These are phyloP conservation scores for Spergularia azorica DNA, from an alignment of 179 eudicot genomes.

Conservation along the genomic window DNA sequence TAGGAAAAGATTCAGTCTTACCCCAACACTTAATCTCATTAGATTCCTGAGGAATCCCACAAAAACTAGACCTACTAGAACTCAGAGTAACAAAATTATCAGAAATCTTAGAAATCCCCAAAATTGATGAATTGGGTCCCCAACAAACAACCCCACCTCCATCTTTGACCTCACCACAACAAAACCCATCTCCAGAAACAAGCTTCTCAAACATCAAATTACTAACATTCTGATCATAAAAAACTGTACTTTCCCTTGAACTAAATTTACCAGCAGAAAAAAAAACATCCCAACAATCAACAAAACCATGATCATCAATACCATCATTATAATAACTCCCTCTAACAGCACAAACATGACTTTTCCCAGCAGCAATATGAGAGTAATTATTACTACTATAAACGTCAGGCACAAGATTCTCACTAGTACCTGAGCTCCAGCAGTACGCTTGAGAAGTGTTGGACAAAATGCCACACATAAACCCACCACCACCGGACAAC, in stretches of 20 bases:
- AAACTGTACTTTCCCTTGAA: slow-evolving; percentile 57
- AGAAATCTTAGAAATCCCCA: slow-evolving; percentile 38
- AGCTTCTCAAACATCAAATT: slow-evolving; percentile 42
- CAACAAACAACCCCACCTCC: slow-evolving; percentile 70
- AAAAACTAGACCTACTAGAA: slow-evolving; percentile 55
- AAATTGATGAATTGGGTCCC: slow-evolving; percentile 69
- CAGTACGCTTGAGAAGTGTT: slow-evolving; percentile 71
- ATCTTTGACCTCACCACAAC: slow-evolving; percentile 58
- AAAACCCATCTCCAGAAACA: slow-evolving; percentile 87
- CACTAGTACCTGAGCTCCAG: slow-evolving; percentile 52
- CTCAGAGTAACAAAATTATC: slow-evolving; percentile 47
- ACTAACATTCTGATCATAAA: slow-evolving; percentile 45
- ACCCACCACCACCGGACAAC: slow-evolving; percentile 71
- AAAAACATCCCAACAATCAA: slow-evolving; percentile 92
- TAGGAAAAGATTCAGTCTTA: slow-evolving; percentile 24
- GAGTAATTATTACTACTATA: slow-evolving; percentile 53
- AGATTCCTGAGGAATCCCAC: slow-evolving; percentile 58
- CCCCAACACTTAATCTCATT: slow-evolving; percentile 81
- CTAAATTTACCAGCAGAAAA: slow-evolving; percentile 22
- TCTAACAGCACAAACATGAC: slow-evolving; percentile 77
- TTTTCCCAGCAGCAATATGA: slow-evolving; percentile 66
- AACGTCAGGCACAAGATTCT: slow-evolving; percentile 51
- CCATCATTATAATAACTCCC: slow-evolving; percentile 56
- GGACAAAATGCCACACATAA: slow-evolving; percentile 76
- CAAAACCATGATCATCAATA: slow-evolving; percentile 42